phyloP scores from a whole-genome alignment of 305 asterid species.

The Fraxinus xanthoxyloides region DNA sequence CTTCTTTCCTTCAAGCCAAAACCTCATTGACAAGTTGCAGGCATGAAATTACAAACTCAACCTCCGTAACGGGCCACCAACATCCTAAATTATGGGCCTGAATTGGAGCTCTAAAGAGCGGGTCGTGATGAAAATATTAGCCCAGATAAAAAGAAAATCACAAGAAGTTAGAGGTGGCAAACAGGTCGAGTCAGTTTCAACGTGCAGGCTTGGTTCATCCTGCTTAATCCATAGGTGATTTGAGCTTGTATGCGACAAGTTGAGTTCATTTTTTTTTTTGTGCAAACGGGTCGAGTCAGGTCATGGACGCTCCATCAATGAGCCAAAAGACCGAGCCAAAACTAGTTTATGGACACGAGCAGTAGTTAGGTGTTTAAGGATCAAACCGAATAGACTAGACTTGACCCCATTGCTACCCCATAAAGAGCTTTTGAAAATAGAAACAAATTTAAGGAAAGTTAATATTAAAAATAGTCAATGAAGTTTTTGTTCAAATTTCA shows the following conservation, averaged over 20 bases:
- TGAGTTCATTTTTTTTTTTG: not conserved
- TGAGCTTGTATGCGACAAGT: not conserved
- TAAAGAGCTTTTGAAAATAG: not conserved
- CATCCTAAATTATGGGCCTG: not conserved
- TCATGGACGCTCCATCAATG: not conserved
- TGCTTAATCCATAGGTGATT: not conserved
- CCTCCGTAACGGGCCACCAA: constrained; percentile 17
- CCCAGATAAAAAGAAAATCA: not conserved
- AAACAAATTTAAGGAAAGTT: not conserved
- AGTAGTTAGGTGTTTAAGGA: not conserved
- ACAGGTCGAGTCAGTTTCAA: not conserved
- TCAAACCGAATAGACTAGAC: not conserved
- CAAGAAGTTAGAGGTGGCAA: not conserved
- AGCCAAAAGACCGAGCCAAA: not conserved
- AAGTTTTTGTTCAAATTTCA: too few species aligned
- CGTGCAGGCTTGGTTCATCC: not conserved
- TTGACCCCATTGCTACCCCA: not conserved
- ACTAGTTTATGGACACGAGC: not conserved
- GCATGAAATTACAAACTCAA: constrained; percentile 26
- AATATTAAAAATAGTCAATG: too few species aligned
- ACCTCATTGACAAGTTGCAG: constrained; percentile 34
- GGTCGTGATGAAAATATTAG: not conserved
- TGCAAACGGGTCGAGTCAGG: not conserved
- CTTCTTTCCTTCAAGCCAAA: constrained; percentile 6
- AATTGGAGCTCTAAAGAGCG: not conserved